Conservation (phyloP, 371 early-diverging fungal genomes). For the Umbelopsis sp. region DNA sequence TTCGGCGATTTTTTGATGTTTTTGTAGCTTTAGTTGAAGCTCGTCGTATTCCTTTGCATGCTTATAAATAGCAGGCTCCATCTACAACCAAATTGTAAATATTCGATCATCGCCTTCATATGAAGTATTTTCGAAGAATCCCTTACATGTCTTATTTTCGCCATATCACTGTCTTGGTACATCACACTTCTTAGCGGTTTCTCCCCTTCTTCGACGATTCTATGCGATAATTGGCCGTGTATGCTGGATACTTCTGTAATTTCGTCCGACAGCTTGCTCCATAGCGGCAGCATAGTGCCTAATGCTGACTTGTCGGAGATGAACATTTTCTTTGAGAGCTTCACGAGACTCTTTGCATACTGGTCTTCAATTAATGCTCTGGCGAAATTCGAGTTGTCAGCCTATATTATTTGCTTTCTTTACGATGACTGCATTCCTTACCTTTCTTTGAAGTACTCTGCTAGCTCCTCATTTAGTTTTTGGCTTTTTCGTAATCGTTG, state of each 20-base stretch:
- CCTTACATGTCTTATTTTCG: conserved; percentile 31
- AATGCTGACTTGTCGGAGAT: conserved; percentile 50
- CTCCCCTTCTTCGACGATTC: conserved; percentile 51
- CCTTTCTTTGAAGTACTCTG: conserved; percentile 43
- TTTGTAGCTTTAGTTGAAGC: conserved; percentile 40
- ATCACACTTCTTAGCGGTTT: conserved; percentile 39
- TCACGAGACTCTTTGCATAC: conserved; percentile 55
- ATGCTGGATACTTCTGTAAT: conserved; percentile 44
- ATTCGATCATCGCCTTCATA: no score
- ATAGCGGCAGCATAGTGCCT: conserved; percentile 36
- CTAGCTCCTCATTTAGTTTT: conserved; percentile 57
- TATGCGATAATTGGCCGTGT: conserved; percentile 46
- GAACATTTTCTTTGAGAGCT: conserved; percentile 52
- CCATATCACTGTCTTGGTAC: conserved; percentile 28
- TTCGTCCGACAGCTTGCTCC: conserved; percentile 53
- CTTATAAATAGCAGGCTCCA: neutral
- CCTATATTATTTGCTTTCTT: neutral
- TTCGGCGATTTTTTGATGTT: conserved; percentile 50
- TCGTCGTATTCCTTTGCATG: conserved; percentile 53
- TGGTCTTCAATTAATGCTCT: conserved; percentile 57
- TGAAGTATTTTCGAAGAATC: no score
- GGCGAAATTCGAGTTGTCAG: neutral
- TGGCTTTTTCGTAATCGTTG: conserved; percentile 49
- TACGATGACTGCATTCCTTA: conserved; percentile 22
- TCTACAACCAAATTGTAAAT: neutral